A percentile compares a stretch with the other conserved stretches of the same genome.
Conservation (phyloP, 176 grass and related monocot species). For the Avena insularis region DNA sequence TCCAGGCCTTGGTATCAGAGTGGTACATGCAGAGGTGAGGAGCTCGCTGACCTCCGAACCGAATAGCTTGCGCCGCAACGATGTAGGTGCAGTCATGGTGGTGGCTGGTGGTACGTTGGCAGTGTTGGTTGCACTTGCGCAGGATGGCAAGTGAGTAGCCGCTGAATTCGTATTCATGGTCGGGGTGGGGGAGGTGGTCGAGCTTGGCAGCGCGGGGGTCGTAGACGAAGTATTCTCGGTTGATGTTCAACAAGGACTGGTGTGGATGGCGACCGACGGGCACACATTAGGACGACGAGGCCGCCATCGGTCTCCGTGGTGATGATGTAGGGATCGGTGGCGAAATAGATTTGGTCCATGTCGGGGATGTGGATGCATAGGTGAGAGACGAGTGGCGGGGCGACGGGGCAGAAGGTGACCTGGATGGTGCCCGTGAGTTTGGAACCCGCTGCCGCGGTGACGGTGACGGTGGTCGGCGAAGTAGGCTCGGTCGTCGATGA, state of each 20-base stretch:
- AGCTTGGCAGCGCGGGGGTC: neutral
- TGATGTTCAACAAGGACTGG: neutral
- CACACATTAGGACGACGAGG: neutral
- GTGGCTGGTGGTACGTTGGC: neutral
- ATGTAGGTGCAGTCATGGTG: conserved; percentile 12
- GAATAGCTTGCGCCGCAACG: neutral
- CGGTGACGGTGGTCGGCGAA: conserved; percentile 7
- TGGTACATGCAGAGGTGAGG: neutral
- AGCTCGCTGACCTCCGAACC: neutral
- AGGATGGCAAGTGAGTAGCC: neutral
- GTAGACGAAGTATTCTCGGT: conserved; percentile 4
- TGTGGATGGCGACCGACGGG: neutral
- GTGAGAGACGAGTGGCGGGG: neutral
- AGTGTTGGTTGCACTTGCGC: conserved; percentile 10
- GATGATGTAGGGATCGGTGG: neutral
- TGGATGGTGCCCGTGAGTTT: neutral
- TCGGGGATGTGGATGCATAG: neutral
- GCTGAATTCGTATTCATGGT: neutral
- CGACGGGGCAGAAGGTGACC: conserved; percentile 11
- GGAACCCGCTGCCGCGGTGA: neutral
- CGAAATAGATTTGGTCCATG: neutral
- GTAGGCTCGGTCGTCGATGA: neutral
- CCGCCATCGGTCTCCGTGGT: neutral
- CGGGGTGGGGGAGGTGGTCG: conserved; percentile 13
- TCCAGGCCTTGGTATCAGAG: neutral